Conservation (phyloP, 371 early-diverging fungal genomes). For the Lichtheimia corymbifera region DNA sequence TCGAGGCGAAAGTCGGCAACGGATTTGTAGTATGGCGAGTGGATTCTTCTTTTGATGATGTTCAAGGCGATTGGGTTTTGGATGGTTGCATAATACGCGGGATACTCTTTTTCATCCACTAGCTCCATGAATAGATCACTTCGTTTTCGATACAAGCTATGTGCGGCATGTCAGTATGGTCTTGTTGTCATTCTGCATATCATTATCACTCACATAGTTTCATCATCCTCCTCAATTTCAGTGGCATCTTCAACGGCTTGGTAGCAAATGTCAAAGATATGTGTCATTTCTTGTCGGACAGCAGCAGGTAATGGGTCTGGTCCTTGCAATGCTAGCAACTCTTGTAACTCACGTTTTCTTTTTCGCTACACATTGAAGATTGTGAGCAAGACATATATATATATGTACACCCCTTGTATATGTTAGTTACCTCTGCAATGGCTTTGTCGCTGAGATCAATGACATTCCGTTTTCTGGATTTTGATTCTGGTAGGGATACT, state of each 20-base stretch:
- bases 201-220: not conserved
- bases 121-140: slow-evolving; percentile 74
- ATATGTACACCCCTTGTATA: not conserved
- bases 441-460: slow-evolving; percentile 37
- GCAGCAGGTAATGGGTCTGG: slow-evolving; percentile 35
- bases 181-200: not conserved
- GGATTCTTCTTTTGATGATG: slow-evolving; percentile 65
- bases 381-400: not conserved
- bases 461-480: slow-evolving; percentile 9
- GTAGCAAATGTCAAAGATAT: slow-evolving; percentile 51
- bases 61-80: slow-evolving; percentile 81
- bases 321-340: slow-evolving; percentile 19
- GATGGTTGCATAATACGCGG: slow-evolving; percentile 86
- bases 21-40: slow-evolving; percentile 52
- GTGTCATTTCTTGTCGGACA: slow-evolving; percentile 52
- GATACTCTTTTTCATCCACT: slow-evolving; percentile 76
- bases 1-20: slow-evolving; percentile 61
- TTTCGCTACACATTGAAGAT: not conserved
- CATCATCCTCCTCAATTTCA: slow-evolving; percentile 46
- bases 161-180: not conserved
- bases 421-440: slow-evolving; percentile 23
- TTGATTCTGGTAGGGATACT: too few relatives aligned
- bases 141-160: slow-evolving; percentile 51
- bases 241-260: slow-evolving; percentile 57
- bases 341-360: slow-evolving; percentile 21